A percentile compares a stretch with the other conserved stretches of the same genome.
These are phyloP conservation scores for Talaromyces sp. DNA, from an alignment of 2,329 filamentous ascomycete species.

Conservation along the genomic window DNA sequence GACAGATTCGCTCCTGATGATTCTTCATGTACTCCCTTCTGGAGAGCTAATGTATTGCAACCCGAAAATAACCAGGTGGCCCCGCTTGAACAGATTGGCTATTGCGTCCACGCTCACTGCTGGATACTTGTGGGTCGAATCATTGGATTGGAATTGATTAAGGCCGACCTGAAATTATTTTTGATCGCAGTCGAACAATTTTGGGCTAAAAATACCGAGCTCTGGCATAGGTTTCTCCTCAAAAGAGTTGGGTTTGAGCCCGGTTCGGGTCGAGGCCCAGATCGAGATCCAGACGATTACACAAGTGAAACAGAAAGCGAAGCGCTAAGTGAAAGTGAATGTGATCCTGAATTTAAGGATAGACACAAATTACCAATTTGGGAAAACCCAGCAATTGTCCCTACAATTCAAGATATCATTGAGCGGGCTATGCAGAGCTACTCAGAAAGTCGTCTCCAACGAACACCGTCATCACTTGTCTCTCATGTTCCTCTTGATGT, in stretches of 20 bases:
- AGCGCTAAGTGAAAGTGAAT: background rate
- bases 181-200: conserved; percentile 10
- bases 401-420: conserved; percentile 15
- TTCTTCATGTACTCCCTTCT: conserved; percentile 10
- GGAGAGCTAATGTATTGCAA: conserved; percentile 11
- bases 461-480: conserved; percentile 5
- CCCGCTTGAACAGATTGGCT: conserved; percentile 17
- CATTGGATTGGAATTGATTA: conserved; percentile 19
- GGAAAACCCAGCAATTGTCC: conserved; percentile 12
- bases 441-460: background rate
- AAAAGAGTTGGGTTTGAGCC: background rate
- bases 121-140: conserved; percentile 22
- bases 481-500: conserved; percentile 16
- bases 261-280: background rate
- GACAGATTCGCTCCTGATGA: background rate
- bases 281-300: background rate
- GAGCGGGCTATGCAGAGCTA: conserved; percentile 2
- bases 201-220: conserved; percentile 15
- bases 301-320: background rate
- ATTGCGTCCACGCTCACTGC: conserved; percentile 21
- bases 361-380: background rate
- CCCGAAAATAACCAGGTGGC: conserved; percentile 23
- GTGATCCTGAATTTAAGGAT: background rate
- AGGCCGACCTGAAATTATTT: conserved; percentile 17
- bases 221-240: background rate